Base-by-base conservation (phyloP, 2,329 filamentous ascomycete genomes). In the Ambrosiella cleistominuta region DNA sequence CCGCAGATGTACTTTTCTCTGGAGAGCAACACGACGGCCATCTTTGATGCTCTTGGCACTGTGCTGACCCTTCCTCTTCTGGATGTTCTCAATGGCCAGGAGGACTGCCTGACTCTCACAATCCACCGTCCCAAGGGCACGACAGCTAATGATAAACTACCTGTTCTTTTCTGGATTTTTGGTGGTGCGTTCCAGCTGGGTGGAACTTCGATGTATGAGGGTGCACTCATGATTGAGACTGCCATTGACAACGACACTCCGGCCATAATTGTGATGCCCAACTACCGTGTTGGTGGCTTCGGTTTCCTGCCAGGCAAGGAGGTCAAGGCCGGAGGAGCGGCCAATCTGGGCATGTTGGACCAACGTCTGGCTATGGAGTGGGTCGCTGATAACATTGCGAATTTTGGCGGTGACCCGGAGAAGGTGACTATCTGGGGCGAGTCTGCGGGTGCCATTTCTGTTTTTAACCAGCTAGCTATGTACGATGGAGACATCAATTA, bases 391-490 rank as follows among this genome's bases (percentile, higher is more conserved):
- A 82, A 85, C 63, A 83, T 85, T 59, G 75, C 71, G 0, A 70
- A 74, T 0, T 86, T 86, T 65, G 83, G 83, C 1, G 83, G 82
- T 1, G 81, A 86, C 63, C 78, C 81, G 0, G 68, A 70, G 3
- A 80, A 79, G 62, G 80, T 85, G 5, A 84, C 81, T 0, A 78
- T 85, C 55, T 83, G 78, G 76, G 82, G 82, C 3, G 77, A 84
- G 65, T 75, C 72, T 0, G 77, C 78, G 0, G 78, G 78, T 1
- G 68, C 74, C 1, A 82, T 84, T 57, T 83, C 79, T 0, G 79
- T 81, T 1, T 73, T 79, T 52, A 75, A 83, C 62, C 82, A 85
- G 54, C 80, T 82, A 71, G 66, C 75, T 2, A 66, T 84, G 49
- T 81, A 83, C 62, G 74, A 76, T 53, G 82, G 82, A 0, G 70